Percentiles rank a stretch among this genome's conserved stretches.
Evolutionary conservation across 2,329 filamentous ascomycete species (phyloP).

Genomic region (Venturia oleaginea): DNA sequence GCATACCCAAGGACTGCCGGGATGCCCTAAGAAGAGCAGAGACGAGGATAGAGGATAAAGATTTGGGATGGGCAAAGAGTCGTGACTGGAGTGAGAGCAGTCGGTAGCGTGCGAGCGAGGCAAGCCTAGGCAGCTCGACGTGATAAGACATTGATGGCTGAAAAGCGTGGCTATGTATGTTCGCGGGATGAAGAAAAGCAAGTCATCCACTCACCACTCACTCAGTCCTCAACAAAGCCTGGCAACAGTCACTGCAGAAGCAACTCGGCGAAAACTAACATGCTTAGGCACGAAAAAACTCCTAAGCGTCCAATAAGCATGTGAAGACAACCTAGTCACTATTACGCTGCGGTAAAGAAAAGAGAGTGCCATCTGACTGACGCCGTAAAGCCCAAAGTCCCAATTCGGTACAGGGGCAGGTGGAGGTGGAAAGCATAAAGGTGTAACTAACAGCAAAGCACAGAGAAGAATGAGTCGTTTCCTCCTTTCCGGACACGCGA

Average conservation of each 20-base stretch:
- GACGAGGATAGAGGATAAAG: not conserved
- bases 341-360: not conserved
- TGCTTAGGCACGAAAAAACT: no score
- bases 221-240: no score
- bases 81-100: not conserved
- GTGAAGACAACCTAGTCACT: not conserved
- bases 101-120: not conserved
- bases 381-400: no score
- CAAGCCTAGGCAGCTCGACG: not conserved
- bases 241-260: no score
- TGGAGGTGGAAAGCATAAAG: not conserved
- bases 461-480: not conserved
- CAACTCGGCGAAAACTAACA: no score
- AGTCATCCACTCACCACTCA: no score
- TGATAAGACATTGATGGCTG: not conserved
- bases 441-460: not conserved
- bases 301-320: not conserved
- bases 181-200: not conserved
- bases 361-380: not conserved
- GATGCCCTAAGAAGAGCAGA: constrained; percentile 5
- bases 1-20: not conserved
- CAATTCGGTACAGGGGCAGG: not conserved
- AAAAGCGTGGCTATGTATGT: not conserved
- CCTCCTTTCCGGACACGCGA: not conserved
- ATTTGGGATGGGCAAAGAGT: not conserved